Percentiles rank a stretch among this genome's conserved stretches.
phyloP scores from a whole-genome alignment of 2,329 filamentous ascomycete genomes.

The Ophiocordyceps camponoti-rufipedis region DNA sequence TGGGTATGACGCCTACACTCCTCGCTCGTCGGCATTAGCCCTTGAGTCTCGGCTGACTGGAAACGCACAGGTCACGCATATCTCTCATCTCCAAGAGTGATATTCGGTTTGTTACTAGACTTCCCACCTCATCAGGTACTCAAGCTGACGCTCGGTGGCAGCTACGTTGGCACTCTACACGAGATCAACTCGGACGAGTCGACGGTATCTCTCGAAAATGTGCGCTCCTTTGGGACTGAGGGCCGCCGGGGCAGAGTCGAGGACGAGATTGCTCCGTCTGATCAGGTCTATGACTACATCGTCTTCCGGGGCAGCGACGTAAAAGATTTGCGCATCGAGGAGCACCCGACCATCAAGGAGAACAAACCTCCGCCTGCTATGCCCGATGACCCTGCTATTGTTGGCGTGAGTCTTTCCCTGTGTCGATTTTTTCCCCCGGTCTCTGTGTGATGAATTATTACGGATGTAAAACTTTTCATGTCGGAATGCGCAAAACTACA shows the following conservation, averaged over 20 bases:
- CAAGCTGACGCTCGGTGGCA: constrained; percentile 24
- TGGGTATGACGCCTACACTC: constrained; percentile 23
- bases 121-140: constrained; percentile 1
- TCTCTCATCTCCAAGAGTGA: constrained; percentile 95
- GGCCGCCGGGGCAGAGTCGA: constrained; percentile 61
- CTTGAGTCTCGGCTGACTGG: not conserved
- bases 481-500: constrained; percentile 76
- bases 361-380: constrained; percentile 58
- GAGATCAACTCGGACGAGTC: constrained; percentile 97
- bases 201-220: constrained; percentile 92
- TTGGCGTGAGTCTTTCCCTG: constrained; percentile 58
- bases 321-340: constrained; percentile 90
- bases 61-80: constrained; percentile 51
- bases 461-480: constrained; percentile 83
- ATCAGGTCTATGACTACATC: constrained; percentile 94
- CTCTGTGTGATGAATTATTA: constrained; percentile 71
- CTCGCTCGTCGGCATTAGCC: not conserved
- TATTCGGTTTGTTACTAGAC: constrained; percentile 53
- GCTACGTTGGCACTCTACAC: constrained; percentile 89
- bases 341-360: constrained; percentile 56
- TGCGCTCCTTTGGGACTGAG: constrained; percentile 86
- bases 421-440: not conserved
- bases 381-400: constrained; percentile 88
- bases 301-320: constrained; percentile 97
- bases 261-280: constrained; percentile 68